Evolutionary conservation across 2,329 filamentous ascomycete genomes (phyloP), one percentile per base, ranked within the genome.

Genomic region (Domatiomyces globalis): DNA sequence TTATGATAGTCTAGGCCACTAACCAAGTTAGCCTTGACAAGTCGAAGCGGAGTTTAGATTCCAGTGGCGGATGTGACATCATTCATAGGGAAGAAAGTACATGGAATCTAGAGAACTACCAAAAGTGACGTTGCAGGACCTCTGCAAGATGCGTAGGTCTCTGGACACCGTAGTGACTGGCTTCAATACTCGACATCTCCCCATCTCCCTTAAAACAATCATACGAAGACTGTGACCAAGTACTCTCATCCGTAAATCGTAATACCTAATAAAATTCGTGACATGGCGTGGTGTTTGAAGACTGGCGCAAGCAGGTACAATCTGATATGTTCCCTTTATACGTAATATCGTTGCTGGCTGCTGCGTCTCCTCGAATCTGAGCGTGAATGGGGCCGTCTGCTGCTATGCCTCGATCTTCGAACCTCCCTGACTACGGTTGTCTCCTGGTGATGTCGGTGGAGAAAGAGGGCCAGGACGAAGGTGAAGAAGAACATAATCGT

Each of bases 401-500:
- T 63, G 44, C 60, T 60, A 57, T 64, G 62, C 45, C 62, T 60
- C 17, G 59, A 57, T 51, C 62, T 59, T 49, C 63, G 54, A 36
- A 61, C 68, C 62, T 72, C 69, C 59, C 68, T 69, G 9, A 68
- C 66, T 15, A 64, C 62, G 4, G 63, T 61, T 29, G 52, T 51
- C 39, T 63, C 58, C 12, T 39, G 10, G 49, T 63, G 60, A 22
- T 61, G 58, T 8, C 62, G 56, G 51, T 71, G 67, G 51, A 73
- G 61, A 49, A 70, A 69, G 45, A 71, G 57, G 15, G 88, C 87
- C 44, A 92, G 72, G 25, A 90, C 69, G 49, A 80, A 77, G 2
- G 87, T 92, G 63, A 84, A 72, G 66, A 84, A 82, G 70, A 94
- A 95, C 65, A 89, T 83, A 57, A 92, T 71, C 58, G 74, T 73